These are phyloP conservation scores for Wallacemonas collosoma DNA, from an alignment of 208 protist species.

Conservation along the genomic window DNA sequence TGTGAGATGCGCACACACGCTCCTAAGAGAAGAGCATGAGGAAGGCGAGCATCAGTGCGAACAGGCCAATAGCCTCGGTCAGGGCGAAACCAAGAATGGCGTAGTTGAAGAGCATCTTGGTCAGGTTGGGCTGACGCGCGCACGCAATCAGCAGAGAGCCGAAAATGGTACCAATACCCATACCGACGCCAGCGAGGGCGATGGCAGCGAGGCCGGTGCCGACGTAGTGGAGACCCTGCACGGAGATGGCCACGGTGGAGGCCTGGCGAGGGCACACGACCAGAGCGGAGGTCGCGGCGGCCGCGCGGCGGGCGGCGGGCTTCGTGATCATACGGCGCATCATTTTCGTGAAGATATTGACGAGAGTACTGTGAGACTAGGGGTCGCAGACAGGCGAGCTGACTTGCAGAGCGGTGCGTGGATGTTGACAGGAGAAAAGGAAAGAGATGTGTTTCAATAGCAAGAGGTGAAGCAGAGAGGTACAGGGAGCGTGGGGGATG, in stretches of 20 bases:
- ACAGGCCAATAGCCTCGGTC: constrained; percentile 92
- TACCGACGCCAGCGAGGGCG: constrained; percentile 88
- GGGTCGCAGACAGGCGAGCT: too few relatives aligned
- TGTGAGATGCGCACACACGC: too few relatives aligned
- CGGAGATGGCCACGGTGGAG: constrained; percentile 87
- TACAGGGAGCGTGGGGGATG: not conserved
- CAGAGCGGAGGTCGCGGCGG: constrained; percentile 39
- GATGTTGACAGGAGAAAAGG: not conserved
- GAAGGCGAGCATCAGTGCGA: constrained; percentile 92
- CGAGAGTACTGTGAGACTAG: not conserved
- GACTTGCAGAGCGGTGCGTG: not conserved
- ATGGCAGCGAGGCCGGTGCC: constrained; percentile 90
- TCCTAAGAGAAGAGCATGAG: constrained; percentile 93
- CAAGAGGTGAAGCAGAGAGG: not conserved
- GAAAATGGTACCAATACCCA: constrained; percentile 93
- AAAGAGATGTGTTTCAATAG: not conserved
- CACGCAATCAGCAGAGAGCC: constrained; percentile 83
- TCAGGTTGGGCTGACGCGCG: constrained; percentile 89
- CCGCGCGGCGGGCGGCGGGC: constrained; percentile 53
- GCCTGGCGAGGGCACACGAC: constrained; percentile 54
- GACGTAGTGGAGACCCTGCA: constrained; percentile 92
- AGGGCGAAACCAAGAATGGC: constrained; percentile 92
- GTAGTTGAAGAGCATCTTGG: constrained; percentile 93
- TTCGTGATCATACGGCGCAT: constrained; percentile 81
- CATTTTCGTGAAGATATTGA: constrained; percentile 42